phyloP scores from a whole-genome alignment of 371 early-diverging fungal genomes.

The Mucor indicus region DNA sequence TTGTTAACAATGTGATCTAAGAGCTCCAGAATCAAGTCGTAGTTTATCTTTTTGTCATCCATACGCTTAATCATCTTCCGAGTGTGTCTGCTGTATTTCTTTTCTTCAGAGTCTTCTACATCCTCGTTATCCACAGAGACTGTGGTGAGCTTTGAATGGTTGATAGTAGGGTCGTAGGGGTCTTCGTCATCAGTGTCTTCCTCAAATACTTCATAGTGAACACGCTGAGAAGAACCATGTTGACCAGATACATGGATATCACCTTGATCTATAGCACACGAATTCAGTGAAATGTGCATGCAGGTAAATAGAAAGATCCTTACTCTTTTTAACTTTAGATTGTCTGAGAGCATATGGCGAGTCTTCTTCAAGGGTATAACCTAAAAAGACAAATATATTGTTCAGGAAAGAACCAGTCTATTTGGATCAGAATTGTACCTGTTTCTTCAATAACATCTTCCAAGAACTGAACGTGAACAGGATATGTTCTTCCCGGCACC shows the following conservation, averaged over 20 bases:
- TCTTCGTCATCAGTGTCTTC: constrained; percentile 44
- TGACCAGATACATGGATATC: constrained; percentile 25
- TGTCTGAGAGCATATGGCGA: constrained; percentile 49
- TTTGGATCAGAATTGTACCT: constrained; percentile 11
- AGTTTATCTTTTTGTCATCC: constrained; percentile 68
- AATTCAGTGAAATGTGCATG: background rate
- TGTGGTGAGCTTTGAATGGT: constrained; percentile 20
- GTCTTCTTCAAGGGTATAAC: constrained; percentile 57
- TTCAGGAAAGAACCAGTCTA: background rate
- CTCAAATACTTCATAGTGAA: constrained; percentile 50
- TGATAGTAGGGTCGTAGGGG: constrained; percentile 27
- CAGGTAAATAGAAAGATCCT: background rate
- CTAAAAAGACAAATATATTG: constrained; percentile 19
- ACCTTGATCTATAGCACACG: constrained; percentile 19
- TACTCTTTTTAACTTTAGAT: background rate
- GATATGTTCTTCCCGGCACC: constrained; percentile 82
- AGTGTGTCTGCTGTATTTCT: constrained; percentile 39
- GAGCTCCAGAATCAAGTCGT: constrained; percentile 63
- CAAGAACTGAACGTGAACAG: constrained; percentile 69
- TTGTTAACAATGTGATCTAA: constrained; percentile 57
- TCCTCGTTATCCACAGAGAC: constrained; percentile 16
- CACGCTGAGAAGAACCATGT: constrained; percentile 34
- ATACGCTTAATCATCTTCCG: constrained; percentile 50
- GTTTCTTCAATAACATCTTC: constrained; percentile 71
- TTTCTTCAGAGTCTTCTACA: constrained; percentile 29